phyloP scores from a whole-genome alignment of 768 basidiomycete genomes.

The Panellus pusillus region DNA sequence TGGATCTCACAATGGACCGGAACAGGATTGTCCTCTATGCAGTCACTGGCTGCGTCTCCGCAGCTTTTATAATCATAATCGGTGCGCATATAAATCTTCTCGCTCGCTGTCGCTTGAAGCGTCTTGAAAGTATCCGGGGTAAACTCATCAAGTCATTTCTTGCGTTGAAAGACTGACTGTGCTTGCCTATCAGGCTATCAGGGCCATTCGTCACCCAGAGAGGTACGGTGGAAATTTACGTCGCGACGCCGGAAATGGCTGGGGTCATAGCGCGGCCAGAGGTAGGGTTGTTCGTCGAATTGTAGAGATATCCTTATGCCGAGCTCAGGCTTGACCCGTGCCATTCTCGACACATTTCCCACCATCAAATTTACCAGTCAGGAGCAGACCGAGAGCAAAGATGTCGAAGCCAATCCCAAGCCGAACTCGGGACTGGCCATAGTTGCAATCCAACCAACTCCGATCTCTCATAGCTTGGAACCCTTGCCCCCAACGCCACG shows the following conservation, averaged over 20 bases:
- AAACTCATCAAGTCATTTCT: constrained; percentile 28
- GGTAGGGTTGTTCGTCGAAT: constrained; percentile 1
- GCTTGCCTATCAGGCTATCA: constrained; percentile 56
- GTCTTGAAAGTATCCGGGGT: constrained; percentile 60
- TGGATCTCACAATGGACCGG: neutral
- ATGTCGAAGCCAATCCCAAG: constrained; percentile 25
- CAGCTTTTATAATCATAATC: constrained; percentile 82
- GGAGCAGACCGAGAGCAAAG: constrained; percentile 22
- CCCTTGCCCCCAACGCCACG: neutral
- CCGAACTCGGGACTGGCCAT: neutral
- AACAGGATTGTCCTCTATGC: constrained; percentile 79
- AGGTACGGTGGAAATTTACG: constrained; percentile 78
- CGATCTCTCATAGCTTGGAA: too few relatives aligned
- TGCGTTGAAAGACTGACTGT: neutral
- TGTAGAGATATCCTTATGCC: neutral
- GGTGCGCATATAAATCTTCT: constrained; percentile 7
- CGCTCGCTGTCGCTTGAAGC: too few relatives aligned
- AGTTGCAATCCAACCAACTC: neutral
- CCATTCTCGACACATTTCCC: constrained; percentile 95
- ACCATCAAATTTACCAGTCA: constrained; percentile 75
- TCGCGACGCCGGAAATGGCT: constrained; percentile 33
- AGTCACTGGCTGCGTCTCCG: constrained; percentile 87
- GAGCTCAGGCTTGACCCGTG: constrained; percentile 72
- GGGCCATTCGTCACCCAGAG: constrained; percentile 86
- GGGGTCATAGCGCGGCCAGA: constrained; percentile 45